Base-by-base conservation (phyloP, 306 rosid species). In the Dalbergia oliveri region DNA sequence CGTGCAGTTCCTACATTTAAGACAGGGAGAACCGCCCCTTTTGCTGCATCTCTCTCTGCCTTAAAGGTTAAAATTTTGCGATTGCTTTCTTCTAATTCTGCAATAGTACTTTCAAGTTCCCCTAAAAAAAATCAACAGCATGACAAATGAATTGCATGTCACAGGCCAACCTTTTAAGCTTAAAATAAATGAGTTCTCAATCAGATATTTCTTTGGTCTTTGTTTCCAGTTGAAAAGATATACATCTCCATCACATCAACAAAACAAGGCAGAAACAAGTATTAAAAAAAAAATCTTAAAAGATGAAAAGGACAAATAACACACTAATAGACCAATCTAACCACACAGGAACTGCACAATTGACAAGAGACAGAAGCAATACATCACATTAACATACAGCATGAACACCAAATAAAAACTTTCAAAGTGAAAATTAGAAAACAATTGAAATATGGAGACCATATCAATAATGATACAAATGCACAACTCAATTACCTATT, bases 51-150 rank as follows among this genome's bases (percentile, higher is more conserved):
- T 77, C 86, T 91, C 88, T 83, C 88, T 43, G 88, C 92, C 85
- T 88, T 95, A 23, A 95, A 88, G 67, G 84, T 83, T 41, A 86
- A 91, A 64, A 96, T 83, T 74, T 90, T 92, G 85, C 78, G 69
- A 84, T 91, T 89, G 81, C 83, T 90, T 81, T 89, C 97, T 75
- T 88, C 94, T 57, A 96, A 75, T 77, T 91, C 98, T 54, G 84
- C 85, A 81, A 90, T 79, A 9, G 82, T 76, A 66, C 78, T 81
- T 84, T 84, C 91, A 86, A 96, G 85, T 74, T 93, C 99, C 74
- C 91, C 99, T 96, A 72, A 69, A 77, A 83, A 87, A 82, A 70
- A 81, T 19, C 31, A 34, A 85, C 50, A 83, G 15, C 50, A 80
- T 11, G 80, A 71, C 43, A 69, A 60, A 69, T 69, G 66, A 70